A percentile compares a stretch with the other conserved stretches of the same genome.
These are phyloP conservation scores for Symbiodinium natans DNA, from an alignment of 73 alveolate genomes.

Conservation along the genomic window DNA sequence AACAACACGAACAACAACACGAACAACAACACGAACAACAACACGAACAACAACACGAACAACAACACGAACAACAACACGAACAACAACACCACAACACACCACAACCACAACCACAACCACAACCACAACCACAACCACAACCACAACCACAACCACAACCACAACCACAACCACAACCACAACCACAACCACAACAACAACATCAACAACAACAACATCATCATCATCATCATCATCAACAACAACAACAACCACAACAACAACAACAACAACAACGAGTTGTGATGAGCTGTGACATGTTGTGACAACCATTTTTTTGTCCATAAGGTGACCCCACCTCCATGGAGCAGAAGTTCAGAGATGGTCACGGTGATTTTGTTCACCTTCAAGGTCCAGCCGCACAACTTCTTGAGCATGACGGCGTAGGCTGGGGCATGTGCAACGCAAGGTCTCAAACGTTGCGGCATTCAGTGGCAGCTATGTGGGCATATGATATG, in stretches of 20 bases:
- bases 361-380: constrained; percentile 61
- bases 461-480: too few species aligned
- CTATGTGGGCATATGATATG: too few species aligned
- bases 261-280: background rate
- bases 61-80: too few species aligned
- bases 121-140: background rate
- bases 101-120: background rate
- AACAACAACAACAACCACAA: too few species aligned
- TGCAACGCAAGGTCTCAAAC: too few species aligned
- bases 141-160: background rate
- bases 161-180: background rate
- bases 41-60: too few species aligned
- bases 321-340: constrained; percentile 39
- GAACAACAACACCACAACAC: too few species aligned
- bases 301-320: too few species aligned
- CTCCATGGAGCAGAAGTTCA: constrained; percentile 57
- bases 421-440: constrained; percentile 11
- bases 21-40: too few species aligned
- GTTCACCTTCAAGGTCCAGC: constrained; percentile 70
- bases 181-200: background rate
- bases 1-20: too few species aligned
- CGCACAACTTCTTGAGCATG: constrained; percentile 50
- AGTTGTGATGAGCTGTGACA: too few species aligned
- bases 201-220: background rate
- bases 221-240: background rate